Conservation (phyloP, 1,139 yeast genomes). For the Sugiyamaella castrensis region DNA sequence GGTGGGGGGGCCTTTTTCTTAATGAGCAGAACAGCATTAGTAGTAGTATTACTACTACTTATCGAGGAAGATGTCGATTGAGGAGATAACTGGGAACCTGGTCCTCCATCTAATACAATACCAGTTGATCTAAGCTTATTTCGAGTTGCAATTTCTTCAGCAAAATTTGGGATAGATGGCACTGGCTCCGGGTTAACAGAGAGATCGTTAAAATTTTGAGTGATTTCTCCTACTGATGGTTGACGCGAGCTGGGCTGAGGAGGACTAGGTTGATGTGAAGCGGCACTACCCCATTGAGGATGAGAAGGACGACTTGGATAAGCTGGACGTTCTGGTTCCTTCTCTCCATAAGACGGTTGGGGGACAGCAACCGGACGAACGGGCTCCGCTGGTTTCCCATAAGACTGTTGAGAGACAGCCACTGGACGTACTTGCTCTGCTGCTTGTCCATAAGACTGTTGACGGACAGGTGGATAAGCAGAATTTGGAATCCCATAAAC, state of each 20-base stretch:
- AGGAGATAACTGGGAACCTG: not conserved
- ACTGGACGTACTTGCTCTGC: constrained; percentile 6
- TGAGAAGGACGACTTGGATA: constrained; percentile 12
- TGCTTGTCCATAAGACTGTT: constrained; percentile 5
- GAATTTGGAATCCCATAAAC: constrained; percentile 19
- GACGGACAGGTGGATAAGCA: constrained; percentile 13
- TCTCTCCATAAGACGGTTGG: constrained; percentile 2
- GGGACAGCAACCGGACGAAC: constrained; percentile 4
- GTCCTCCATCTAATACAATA: no score
- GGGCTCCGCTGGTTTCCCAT: not conserved
- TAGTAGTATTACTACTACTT: constrained; percentile 4
- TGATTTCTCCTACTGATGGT: not conserved
- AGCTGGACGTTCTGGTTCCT: constrained; percentile 9
- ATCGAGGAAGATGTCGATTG: constrained; percentile 5
- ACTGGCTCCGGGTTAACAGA: constrained; percentile 3
- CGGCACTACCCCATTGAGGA: constrained; percentile 1
- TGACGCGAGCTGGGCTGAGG: constrained; percentile 14
- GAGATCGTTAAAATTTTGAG: not conserved
- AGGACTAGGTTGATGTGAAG: constrained; percentile 15
- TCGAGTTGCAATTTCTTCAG: constrained; percentile 33
- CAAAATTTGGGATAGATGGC: constrained; percentile 31
- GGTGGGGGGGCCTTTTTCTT: constrained; percentile 36
- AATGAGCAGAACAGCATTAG: constrained; percentile 15
- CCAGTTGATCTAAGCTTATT: constrained; percentile 1
- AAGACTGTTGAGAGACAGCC: constrained; percentile 11